These are phyloP conservation scores for Forsythia suspensa DNA, from an alignment of 257 asterid genomes.

Conservation along the genomic window DNA sequence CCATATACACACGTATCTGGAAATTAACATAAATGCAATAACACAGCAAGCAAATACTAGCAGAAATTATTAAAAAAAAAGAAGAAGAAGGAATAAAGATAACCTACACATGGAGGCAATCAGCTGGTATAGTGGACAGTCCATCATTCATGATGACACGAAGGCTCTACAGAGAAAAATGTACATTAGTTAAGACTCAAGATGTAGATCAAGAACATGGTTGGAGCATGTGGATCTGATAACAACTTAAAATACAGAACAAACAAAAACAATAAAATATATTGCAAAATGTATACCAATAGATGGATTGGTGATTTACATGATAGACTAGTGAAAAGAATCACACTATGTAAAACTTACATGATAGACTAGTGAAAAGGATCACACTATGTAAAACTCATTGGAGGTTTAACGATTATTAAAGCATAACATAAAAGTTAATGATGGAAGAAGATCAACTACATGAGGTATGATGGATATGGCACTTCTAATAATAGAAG, in stretches of 20 bases:
- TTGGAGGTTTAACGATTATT: background rate
- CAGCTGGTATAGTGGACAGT: constrained; percentile 81
- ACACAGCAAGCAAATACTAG: constrained; percentile 17
- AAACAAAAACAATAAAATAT: constrained; percentile 4
- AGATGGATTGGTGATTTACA: background rate
- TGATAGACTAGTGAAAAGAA: background rate
- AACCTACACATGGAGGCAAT: constrained; percentile 88
- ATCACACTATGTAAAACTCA: constrained; percentile 13
- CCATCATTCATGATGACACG: constrained; percentile 99
- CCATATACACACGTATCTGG: background rate
- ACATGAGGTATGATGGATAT: background rate
- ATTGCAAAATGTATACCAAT: constrained; percentile 2
- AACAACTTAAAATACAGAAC: background rate
- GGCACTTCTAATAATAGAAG: constrained; percentile 8
- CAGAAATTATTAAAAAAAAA: constrained; percentile 6
- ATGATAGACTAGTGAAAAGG: constrained; percentile 4
- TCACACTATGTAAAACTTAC: no score
- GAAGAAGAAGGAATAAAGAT: constrained; percentile 4
- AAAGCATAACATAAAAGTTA: constrained; percentile 2
- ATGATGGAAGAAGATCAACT: background rate
- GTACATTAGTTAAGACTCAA: constrained; percentile 29
- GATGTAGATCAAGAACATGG: constrained; percentile 15
- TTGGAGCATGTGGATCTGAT: constrained; percentile 13
- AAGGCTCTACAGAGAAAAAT: constrained; percentile 63
- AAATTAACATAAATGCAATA: constrained; percentile 1